Percentiles rank a stretch among this genome's conserved stretches.
These are phyloP conservation scores for Irineochytrium annulatum DNA, from an alignment of 192 early-diverging fungal species.

Conservation along the genomic window DNA sequence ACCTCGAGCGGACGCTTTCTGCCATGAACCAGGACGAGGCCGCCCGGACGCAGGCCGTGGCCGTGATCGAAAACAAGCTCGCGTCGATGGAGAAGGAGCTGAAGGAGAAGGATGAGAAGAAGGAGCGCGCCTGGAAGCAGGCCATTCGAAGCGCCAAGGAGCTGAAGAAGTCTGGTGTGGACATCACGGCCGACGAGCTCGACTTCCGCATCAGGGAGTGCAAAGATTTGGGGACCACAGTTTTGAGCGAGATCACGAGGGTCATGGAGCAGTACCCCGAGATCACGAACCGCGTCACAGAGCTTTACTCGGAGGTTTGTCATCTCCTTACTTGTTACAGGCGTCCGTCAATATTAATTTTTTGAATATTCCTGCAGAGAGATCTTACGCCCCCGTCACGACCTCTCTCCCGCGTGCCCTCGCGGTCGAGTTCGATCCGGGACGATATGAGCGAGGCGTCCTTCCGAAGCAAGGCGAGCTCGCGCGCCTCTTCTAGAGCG, in stretches of 20 bases:
- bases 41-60: slow-evolving; percentile 32
- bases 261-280: slow-evolving; percentile 35
- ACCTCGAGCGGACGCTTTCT: slow-evolving; percentile 32
- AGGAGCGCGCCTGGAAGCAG: slow-evolving; percentile 36
- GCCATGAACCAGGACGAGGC: slow-evolving; percentile 37
- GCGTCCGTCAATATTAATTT: neutral
- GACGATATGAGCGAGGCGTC: slow-evolving; percentile 28
- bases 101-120: slow-evolving; percentile 44
- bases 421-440: slow-evolving; percentile 34
- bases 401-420: slow-evolving; percentile 37
- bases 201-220: slow-evolving; percentile 42
- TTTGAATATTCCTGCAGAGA: slow-evolving; percentile 11
- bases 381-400: slow-evolving; percentile 43
- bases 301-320: slow-evolving; percentile 40
- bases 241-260: slow-evolving; percentile 33
- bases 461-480: neutral
- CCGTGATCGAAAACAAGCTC: slow-evolving; percentile 39
- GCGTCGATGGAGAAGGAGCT: slow-evolving; percentile 37
- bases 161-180: slow-evolving; percentile 8
- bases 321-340: slow-evolving; percentile 5
- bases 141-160: slow-evolving; percentile 29
- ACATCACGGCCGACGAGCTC: slow-evolving; percentile 26
- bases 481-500: neutral
- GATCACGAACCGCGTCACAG: slow-evolving; percentile 28
- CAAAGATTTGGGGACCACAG: slow-evolving; percentile 45